Base-by-base conservation (phyloP, 768 basidiomycete genomes). In the Coprinopsis strossmayeri region DNA sequence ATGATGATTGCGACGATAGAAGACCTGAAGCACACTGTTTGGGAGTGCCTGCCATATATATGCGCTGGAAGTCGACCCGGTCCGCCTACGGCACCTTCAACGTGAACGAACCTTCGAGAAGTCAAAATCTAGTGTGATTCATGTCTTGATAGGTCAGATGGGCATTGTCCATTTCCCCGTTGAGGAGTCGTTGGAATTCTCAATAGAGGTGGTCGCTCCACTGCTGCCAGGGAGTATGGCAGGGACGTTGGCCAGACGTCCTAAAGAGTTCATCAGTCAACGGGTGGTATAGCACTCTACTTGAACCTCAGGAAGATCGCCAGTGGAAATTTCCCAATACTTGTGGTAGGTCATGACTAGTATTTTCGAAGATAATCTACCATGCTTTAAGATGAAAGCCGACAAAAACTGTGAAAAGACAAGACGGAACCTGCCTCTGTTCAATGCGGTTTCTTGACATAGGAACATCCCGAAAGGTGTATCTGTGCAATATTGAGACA, bases 1-100 rank as follows among this genome's bases (percentile, higher is more conserved):
- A 76, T 72, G 64, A 66, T 71, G 55, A 39, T 35, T 46, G 12
- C 11, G 27, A 48, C 4, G 46, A 11, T 34, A 18, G 18, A 48
- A 21, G 24, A 28, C 18, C 5, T 24, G 23, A 9, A 25, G 23
- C 30, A 15, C 30, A 32, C 30, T 7, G 30, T 7, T 15, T 7
- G 15, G 37, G 20, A 15, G 25, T 47, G 5, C 10, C 34, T 9
- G 27, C 26, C 44, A 45, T 32, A n/a, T 32, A 32, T 25, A 12
- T 17, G 18, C n/a, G 1, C 17, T 21, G 21, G 24, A 23, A 11
- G 20, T 11, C 7, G 5, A 38, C 9, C 37, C 20, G 37, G 20
- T 5, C 30, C 30, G 30, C 30, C 7, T 15, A 32, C 30, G 9
- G 30, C 15, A 32, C 15, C 30, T 7, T 7, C 30, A 15, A 32